Conservation (phyloP, 1,139 yeast species). For the Geotrichum carabidarum region DNA sequence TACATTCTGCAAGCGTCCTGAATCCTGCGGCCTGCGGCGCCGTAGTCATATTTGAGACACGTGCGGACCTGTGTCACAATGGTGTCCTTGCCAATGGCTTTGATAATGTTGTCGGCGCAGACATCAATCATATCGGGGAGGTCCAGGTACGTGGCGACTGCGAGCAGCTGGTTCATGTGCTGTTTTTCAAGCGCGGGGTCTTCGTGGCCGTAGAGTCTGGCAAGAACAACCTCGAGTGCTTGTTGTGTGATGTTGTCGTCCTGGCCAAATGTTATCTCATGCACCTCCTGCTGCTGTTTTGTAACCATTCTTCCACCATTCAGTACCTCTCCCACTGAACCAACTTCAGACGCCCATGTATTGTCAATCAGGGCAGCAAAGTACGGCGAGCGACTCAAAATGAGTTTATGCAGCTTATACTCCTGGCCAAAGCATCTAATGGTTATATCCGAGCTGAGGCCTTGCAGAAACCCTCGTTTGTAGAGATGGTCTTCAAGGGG, state of each 20-base stretch:
- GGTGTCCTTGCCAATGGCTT: slow-evolving; percentile 36
- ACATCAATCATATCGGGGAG: slow-evolving; percentile 43
- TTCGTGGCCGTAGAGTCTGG: slow-evolving; percentile 43
- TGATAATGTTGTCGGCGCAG: slow-evolving; percentile 42
- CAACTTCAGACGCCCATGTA: slow-evolving; percentile 36
- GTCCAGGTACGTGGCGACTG: slow-evolving; percentile 47
- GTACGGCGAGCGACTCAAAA: slow-evolving; percentile 45
- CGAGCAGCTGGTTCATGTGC: slow-evolving; percentile 42
- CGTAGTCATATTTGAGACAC: slow-evolving; percentile 43
- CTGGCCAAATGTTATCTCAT: slow-evolving; percentile 38
- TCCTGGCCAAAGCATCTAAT: slow-evolving; percentile 43
- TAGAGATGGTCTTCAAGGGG: slow-evolving; percentile 35
- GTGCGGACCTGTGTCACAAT: slow-evolving; percentile 40
- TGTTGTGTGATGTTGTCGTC: slow-evolving; percentile 42
- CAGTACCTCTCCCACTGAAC: no score
- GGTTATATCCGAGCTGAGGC: slow-evolving; percentile 47
- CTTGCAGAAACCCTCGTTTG: slow-evolving; percentile 41
- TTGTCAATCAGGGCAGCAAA: slow-evolving; percentile 44
- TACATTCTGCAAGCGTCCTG: slow-evolving; percentile 45
- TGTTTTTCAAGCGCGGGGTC: slow-evolving; percentile 35
- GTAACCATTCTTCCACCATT: no score
- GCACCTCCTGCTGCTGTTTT: slow-evolving; percentile 13
- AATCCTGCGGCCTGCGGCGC: slow-evolving; percentile 43
- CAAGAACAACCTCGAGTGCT: slow-evolving; percentile 45
- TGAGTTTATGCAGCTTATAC: slow-evolving; percentile 43